Conservation (phyloP, 768 basidiomycete genomes). For the Rhodotorula kratochvilovae region DNA sequence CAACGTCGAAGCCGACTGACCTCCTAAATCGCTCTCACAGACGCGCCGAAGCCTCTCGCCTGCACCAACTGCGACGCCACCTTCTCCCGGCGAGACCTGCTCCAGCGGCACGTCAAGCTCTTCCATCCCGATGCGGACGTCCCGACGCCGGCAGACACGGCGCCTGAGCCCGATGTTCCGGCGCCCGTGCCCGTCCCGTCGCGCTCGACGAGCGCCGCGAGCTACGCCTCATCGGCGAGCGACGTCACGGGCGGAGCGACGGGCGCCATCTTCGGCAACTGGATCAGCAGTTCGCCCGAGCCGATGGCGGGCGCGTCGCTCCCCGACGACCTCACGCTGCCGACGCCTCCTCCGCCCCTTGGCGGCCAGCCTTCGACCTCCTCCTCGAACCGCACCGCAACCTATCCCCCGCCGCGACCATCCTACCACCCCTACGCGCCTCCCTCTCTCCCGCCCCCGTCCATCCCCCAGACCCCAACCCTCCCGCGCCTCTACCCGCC, state of each 20-base stretch:
- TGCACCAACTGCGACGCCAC: conserved; percentile 1
- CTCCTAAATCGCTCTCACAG: not conserved
- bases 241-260: not conserved
- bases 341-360: not conserved
- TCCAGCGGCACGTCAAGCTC: conserved; percentile 3
- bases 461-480: not conserved
- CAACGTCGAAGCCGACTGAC: not conserved
- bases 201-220: not conserved
- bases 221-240: not conserved
- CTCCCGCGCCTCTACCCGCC: not conserved
- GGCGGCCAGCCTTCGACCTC: not conserved
- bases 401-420: not conserved
- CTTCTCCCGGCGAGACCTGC: conserved; percentile 2
- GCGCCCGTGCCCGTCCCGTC: not conserved
- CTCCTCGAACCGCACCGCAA: not conserved
- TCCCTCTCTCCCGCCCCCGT: not conserved
- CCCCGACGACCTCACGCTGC: not conserved
- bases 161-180: not conserved
- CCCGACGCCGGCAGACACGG: not conserved
- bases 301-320: not conserved
- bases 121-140: not conserved
- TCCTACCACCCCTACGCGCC: not conserved
- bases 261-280: not conserved
- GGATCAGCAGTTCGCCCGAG: conserved; percentile 1
- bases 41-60: not conserved